These are phyloP conservation scores for Kodamaea kaohsiungensis DNA, from an alignment of 805 yeast genomes.

Conservation along the genomic window DNA sequence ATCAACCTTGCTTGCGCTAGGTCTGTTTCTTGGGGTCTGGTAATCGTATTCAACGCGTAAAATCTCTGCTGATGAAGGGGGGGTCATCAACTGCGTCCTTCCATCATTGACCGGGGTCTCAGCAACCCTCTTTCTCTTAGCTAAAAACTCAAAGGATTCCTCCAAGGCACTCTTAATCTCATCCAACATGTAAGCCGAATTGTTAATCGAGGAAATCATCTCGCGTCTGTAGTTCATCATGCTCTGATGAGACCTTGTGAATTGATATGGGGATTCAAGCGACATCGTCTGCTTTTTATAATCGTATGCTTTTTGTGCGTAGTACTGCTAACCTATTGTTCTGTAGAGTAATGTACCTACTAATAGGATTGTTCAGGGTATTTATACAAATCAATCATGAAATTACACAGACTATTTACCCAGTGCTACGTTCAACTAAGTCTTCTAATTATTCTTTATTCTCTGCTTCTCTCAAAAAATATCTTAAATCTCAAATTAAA, in stretches of 20 bases:
- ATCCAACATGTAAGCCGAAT: neutral
- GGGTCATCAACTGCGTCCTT: neutral
- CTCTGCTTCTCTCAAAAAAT: neutral
- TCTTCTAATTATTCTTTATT: neutral
- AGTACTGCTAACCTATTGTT: neutral
- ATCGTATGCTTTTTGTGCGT: neutral
- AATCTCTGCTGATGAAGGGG: neutral
- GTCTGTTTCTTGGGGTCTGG: neutral
- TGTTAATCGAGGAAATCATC: neutral
- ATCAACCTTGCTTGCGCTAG: neutral
- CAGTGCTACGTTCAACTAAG: conserved; percentile 1
- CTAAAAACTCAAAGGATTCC: neutral
- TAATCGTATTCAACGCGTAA: neutral
- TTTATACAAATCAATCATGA: neutral
- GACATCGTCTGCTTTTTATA: neutral
- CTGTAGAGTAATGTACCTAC: too few relatives aligned
- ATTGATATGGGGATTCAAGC: neutral
- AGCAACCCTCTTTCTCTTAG: neutral
- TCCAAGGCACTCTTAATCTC: neutral
- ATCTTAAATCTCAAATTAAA: conserved; percentile 1
- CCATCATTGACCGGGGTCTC: neutral
- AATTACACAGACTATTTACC: neutral
- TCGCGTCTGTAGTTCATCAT: conserved; percentile 3
- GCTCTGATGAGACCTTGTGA: neutral
- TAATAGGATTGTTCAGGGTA: neutral